Conservation (phyloP, 2,329 filamentous ascomycete genomes). For the Paraphoma sp. region DNA sequence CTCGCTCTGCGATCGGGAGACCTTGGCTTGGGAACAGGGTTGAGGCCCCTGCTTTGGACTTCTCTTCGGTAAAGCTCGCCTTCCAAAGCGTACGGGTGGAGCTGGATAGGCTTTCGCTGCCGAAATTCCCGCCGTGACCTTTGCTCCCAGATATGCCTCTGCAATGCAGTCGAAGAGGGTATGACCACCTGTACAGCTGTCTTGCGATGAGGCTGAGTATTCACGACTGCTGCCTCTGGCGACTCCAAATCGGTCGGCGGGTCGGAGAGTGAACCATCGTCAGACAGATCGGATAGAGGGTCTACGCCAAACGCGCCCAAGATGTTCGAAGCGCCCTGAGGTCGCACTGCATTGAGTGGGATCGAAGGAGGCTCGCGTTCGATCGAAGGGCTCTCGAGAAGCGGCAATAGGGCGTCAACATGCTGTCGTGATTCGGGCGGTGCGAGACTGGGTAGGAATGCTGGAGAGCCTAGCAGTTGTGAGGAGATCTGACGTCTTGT, state of each 20-base stretch:
- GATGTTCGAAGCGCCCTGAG: slow-evolving; percentile 11
- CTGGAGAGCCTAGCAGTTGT: slow-evolving; percentile 11
- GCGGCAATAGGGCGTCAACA: slow-evolving; percentile 6
- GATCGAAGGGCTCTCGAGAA: not conserved
- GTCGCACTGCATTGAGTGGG: not conserved
- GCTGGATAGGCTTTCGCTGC: slow-evolving; percentile 55
- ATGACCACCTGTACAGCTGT: slow-evolving; percentile 40
- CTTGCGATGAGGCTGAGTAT: slow-evolving; percentile 33
- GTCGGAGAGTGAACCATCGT: slow-evolving; percentile 34
- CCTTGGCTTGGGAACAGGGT: slow-evolving; percentile 47
- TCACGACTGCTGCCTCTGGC: slow-evolving; percentile 9
- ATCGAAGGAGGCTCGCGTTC: not conserved
- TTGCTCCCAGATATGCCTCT: slow-evolving; percentile 20
- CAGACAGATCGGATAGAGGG: slow-evolving; percentile 31
- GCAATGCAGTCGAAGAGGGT: slow-evolving; percentile 27
- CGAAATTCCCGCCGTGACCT: slow-evolving; percentile 46
- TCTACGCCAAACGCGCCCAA: slow-evolving; percentile 26
- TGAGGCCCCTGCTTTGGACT: slow-evolving; percentile 52
- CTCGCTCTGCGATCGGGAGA: slow-evolving; percentile 29
- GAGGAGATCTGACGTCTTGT: slow-evolving; percentile 6
- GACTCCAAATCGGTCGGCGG: slow-evolving; percentile 30
- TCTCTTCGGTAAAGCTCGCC: slow-evolving; percentile 52
- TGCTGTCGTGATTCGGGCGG: slow-evolving; percentile 11
- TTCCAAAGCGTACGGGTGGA: slow-evolving; percentile 57
- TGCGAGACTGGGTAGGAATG: slow-evolving; percentile 6